Base-by-base conservation (phyloP, 2,329 filamentous ascomycete species). In the Blastomyces parvus region DNA sequence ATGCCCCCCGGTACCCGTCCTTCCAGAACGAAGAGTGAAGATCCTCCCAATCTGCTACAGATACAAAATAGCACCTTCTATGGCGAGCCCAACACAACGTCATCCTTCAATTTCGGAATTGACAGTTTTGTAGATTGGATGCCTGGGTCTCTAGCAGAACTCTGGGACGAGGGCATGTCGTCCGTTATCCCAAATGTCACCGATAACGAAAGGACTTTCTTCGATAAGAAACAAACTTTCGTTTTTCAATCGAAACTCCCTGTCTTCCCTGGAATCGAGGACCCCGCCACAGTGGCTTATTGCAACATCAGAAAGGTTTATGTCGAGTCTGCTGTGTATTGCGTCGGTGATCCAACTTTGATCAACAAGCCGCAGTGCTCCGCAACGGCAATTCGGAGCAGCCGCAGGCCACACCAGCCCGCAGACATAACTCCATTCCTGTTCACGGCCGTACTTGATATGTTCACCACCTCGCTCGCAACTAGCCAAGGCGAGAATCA, bases 341-440 rank as follows among this genome's bases (percentile, higher is more conserved):
- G 62, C n/a, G 22, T 58, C 13, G 60, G 62, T 7, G 55, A 62
- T 19, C 19, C 53, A n/a, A 52, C 48, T 36, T 19, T 9, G 22
- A 27, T 22, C 40, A 53, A 25, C 14, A 53, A 44, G 27, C 46
- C 59, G 8, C 52, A 60, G 19, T 65, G 64, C 53, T 22, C 59
- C 25, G 62, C 62, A 48, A 62, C 38, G 2, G 64, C 64, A 4
- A 62, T 58, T 14, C 64, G 62, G 36, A 56, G 62, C 22, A 59
- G 59, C 42, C 40, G 50, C 8, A 42, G n/a, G 9, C 59, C 36
- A 8, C 62, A 65, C 46, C 55, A 33, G 22, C 50, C 64, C 2
- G n/a, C 62, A 6, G 60, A 62, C 36, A 65, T 65, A 30, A 64
- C 60, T 14, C 64, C 62, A 11, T 60, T 60, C 59, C 40, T 60